Conservation (phyloP, 2,329 filamentous ascomycete species). For the Diaporthe citriasiana region DNA sequence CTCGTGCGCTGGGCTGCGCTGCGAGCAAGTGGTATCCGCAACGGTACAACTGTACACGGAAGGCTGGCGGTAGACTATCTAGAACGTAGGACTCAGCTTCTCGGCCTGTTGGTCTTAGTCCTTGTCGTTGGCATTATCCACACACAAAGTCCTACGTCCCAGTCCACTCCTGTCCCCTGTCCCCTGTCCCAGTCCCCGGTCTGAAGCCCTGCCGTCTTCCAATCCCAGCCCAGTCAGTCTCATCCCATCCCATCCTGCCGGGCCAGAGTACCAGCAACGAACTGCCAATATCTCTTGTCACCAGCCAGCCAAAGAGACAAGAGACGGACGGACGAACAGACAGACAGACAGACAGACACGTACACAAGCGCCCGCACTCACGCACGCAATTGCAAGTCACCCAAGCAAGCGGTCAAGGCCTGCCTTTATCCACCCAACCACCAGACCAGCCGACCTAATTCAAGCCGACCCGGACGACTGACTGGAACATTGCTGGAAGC, state of each 20-base stretch:
- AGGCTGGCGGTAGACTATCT: slow-evolving; percentile 4
- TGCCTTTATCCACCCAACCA: slow-evolving; percentile 18
- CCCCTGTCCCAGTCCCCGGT: background rate
- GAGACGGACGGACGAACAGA: background rate
- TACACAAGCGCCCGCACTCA: background rate
- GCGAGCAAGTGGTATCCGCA: slow-evolving; percentile 11
- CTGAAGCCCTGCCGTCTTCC: background rate
- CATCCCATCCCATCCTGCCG: slow-evolving; percentile 3
- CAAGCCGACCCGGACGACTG: slow-evolving; percentile 22
- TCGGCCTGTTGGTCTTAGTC: slow-evolving; percentile 33
- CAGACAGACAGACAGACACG: background rate
- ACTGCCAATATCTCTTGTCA: slow-evolving; percentile 24
- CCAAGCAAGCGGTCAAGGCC: slow-evolving; percentile 13
- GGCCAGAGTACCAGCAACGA: slow-evolving; percentile 1
- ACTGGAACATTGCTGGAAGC: slow-evolving; percentile 24
- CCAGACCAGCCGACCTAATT: background rate
- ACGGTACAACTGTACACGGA: background rate
- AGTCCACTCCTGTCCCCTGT: background rate
- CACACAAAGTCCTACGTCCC: slow-evolving; percentile 35
- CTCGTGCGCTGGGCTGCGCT: slow-evolving; percentile 20
- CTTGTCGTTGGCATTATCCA: slow-evolving; percentile 29
- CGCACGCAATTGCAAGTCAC: slow-evolving; percentile 7
- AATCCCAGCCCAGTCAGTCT: slow-evolving; percentile 16
- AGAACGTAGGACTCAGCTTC: slow-evolving; percentile 33
- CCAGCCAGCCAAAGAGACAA: slow-evolving; percentile 10